A percentile compares a stretch with the other conserved stretches of the same genome.
Evolutionary conservation across 495 filamentous ascomycete species (phyloP).

Genomic region (Aspergillus ostianus): DNA sequence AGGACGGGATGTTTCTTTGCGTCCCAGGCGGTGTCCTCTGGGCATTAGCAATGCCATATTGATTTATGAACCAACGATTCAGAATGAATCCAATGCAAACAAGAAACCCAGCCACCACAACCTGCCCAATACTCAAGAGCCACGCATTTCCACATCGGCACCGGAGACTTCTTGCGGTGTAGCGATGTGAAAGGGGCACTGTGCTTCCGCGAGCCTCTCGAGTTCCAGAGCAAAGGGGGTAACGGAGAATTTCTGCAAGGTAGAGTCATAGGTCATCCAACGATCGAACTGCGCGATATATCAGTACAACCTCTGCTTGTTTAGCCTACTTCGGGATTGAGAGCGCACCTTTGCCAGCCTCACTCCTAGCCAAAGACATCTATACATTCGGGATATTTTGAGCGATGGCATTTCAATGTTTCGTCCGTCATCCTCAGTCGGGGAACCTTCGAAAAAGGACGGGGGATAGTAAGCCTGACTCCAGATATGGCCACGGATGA

Average conservation of each 20-base stretch:
- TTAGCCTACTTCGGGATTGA: not conserved
- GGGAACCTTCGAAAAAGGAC: slow-evolving; percentile 65
- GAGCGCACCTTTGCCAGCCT: slow-evolving; percentile 54
- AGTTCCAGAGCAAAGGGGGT: slow-evolving; percentile 31
- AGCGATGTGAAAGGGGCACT: slow-evolving; percentile 19
- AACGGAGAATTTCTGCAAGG: slow-evolving; percentile 24
- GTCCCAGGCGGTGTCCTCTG: not conserved
- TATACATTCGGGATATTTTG: slow-evolving; percentile 60
- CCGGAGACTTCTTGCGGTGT: not conserved
- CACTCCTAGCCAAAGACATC: slow-evolving; percentile 72
- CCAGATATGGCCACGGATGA: slow-evolving; percentile 75
- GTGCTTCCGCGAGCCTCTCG: slow-evolving; percentile 22
- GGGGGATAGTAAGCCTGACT: slow-evolving; percentile 65
- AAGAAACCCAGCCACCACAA: not conserved
- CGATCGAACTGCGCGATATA: slow-evolving; percentile 32
- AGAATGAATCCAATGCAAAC: not conserved
- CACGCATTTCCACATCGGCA: slow-evolving; percentile 12
- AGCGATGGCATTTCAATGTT: slow-evolving; percentile 67
- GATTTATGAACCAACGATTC: not conserved
- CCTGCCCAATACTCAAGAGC: slow-evolving; percentile 7
- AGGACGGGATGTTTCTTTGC: not conserved
- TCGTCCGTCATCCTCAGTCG: slow-evolving; percentile 75
- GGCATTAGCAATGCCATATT: not conserved
- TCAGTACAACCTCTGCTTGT: not conserved
- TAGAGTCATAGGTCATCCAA: slow-evolving; percentile 39